Evolutionary conservation across 2,329 filamentous ascomycete genomes (phyloP), one percentile per base, ranked within the genome.

Genomic region (Pezicula neosporulosa): DNA sequence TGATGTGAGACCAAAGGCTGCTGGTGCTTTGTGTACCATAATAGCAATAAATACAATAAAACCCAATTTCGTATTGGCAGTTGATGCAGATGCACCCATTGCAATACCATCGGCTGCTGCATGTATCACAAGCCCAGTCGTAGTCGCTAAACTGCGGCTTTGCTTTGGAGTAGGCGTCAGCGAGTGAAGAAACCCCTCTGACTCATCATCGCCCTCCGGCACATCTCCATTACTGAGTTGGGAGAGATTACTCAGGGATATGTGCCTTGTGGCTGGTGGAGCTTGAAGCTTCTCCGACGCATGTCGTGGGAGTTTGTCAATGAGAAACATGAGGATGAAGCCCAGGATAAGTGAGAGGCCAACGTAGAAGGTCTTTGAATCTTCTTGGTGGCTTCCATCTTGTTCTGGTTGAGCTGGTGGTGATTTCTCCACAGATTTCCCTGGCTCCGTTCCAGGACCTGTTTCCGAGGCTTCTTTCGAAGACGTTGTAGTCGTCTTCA

Each of bases 21-120:
- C 94, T 0, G 92, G 93, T 1, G 91, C 93, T 72, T 97, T 99
- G 71, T 99, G 94, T 6, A 97, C 83, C 89, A 99, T 95, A 60
- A 99, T 94, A 10, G 94, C 94, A 38, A 96, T 72, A 68, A 99
- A 99, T 37, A 99, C 90, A 61, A 99, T 89, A 54, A 97, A 83
- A 35, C 89, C 90, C 10, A 99, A 74, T 52, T 87, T 86, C 55
- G 83, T 83, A 60, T 90, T 85, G 2, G 83, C 77, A 3, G 85
- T 82, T 4, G 89, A 86, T 3, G 87, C 89, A 0, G 92, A 96
- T 21, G 94, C 94, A 19, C 94, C 94, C 71, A 99, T 85, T 2
- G 94, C 94, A 55, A 99, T 96, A 15, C 94, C 94, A 64, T 99
- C 94, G 2, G 94, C 93, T 2, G 89, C 89, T 0, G 94, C 90